Base-by-base conservation (phyloP, 2,329 filamentous ascomycete genomes). In the Paraphaeosphaeria sporulosa region DNA sequence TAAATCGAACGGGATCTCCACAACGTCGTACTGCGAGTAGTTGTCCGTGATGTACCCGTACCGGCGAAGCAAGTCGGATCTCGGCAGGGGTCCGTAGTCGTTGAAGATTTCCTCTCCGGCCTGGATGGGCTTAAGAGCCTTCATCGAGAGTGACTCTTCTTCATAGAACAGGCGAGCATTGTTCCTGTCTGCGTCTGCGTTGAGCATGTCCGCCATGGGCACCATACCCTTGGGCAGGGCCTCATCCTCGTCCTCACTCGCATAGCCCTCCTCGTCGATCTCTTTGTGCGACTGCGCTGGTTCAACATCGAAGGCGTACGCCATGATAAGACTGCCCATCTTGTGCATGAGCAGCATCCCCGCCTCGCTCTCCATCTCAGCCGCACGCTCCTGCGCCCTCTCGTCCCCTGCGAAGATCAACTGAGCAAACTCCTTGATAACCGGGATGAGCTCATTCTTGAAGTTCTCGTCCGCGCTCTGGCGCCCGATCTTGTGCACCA, bases 311-410 rank as follows among this genome's bases (percentile, higher is more conserved):
- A 97, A 97, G 0, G 93, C 93, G 73, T 96, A 97, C 0, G 93
- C 90, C 93, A 97, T 96, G 66, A 97, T 94, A 17, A 90, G 88
- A 62, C 90, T 94, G 1, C 91, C 93, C 89, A 96, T 94, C 9
- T 87, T 85, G 74, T 96, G 93, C 55, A 91, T 90, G 19, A 88
- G 75, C 17, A 78, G 70, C 3, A 89, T 71, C 13, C 89, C 77
- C 25, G 82, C 76, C n/a, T 79, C 76, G 50, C 83, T 80, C 12
- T 64, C 65, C 57, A 81, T 78, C 57, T 84, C 81, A 43, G 70
- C 71, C 0, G 75, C 73, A 15, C 58, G 64, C 67, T 70, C 76
- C 43, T 66, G 64, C 6, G 73, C 73, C 21, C 62, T 60, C 32
- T 60, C 60, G 65, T 70, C 80, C 4, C 82, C 71, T 61, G 82